These are phyloP conservation scores for Glomus cerebriforme DNA, from an alignment of 192 early-diverging fungal genomes.

Conservation along the genomic window DNA sequence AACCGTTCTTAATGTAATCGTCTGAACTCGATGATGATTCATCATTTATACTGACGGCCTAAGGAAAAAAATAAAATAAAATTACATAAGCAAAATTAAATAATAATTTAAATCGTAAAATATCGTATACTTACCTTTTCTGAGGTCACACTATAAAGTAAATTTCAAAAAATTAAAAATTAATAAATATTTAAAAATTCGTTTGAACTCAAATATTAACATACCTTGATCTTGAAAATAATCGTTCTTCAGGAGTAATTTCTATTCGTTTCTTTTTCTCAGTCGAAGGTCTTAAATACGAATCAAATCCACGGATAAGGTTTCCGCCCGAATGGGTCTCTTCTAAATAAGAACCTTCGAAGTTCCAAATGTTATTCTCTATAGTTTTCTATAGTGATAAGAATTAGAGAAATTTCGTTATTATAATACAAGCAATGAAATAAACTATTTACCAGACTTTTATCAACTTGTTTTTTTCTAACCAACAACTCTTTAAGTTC, in stretches of 20 bases:
- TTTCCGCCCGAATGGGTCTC: constrained; percentile 84
- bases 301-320: constrained; percentile 87
- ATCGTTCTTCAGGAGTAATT: constrained; percentile 76
- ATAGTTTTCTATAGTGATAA: constrained; percentile 53
- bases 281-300: constrained; percentile 69
- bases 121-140: constrained; percentile 9
- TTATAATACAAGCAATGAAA: neutral
- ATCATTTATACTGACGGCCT: neutral
- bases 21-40: constrained; percentile 16
- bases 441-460: constrained; percentile 57
- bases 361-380: constrained; percentile 80
- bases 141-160: neutral
- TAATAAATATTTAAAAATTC: constrained; percentile 29
- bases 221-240: constrained; percentile 75
- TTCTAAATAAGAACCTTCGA: constrained; percentile 90
- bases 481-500: constrained; percentile 71
- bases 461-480: constrained; percentile 82
- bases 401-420: neutral
- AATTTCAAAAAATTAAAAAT: constrained; percentile 28
- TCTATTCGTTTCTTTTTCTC: constrained; percentile 63
- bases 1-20: constrained; percentile 4
- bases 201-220: neutral
- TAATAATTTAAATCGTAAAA: neutral
- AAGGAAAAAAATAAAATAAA: neutral
- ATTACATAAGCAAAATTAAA: neutral